Base-by-base conservation (phyloP, 352 stramenopile species). In the Phytopythium aichiense region DNA sequence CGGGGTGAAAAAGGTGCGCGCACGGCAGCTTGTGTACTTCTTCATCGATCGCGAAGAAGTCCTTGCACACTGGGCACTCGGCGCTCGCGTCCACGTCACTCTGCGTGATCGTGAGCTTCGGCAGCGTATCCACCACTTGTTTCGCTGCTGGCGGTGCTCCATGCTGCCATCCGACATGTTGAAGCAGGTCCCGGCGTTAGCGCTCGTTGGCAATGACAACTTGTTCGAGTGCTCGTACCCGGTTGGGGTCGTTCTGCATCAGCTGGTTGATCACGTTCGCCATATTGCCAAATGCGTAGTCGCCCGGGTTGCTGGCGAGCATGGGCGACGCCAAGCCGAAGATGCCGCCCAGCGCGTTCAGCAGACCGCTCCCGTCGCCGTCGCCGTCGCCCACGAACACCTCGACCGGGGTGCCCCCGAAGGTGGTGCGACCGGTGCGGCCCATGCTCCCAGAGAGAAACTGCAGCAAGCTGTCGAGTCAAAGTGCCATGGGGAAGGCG, bases 201-300 rank as follows among this genome's bases (percentile, higher is more conserved):
- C 38, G n/a, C n/a, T 23, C 18, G 15, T 48, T 12, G 42, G 11
- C 23, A 4, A 45, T 56, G 30, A 31, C 7, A 8, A 7, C 33
- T 2, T 1, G 7, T 38, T 8, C 33, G 33, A 38, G 33, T 38
- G 33, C 6, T 23, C 53, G 35, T 80, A 94, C 87, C 66, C 87
- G 73, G 61, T 93, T 95, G 9, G 84, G 73, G 37, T 95, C 87
- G 66, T 94, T 93, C 56, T 93, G 84, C 87, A 95, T 95, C 22
- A 95, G 77, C 60, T 95, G 87, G 63, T 94, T 94, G 57, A 95
- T 94, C 28, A 95, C 73, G 50, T 72, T 92, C 18, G 85, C 79
- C 63, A 94, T 84, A 53, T 89, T 93, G 33, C 87, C 87, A 61
- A 95, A 90, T 5, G 84, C 87, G 50, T 95, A 95, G 68, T 95